Evolutionary conservation across 1,139 yeast species (phyloP).

Genomic region (Ashbya aceris): DNA sequence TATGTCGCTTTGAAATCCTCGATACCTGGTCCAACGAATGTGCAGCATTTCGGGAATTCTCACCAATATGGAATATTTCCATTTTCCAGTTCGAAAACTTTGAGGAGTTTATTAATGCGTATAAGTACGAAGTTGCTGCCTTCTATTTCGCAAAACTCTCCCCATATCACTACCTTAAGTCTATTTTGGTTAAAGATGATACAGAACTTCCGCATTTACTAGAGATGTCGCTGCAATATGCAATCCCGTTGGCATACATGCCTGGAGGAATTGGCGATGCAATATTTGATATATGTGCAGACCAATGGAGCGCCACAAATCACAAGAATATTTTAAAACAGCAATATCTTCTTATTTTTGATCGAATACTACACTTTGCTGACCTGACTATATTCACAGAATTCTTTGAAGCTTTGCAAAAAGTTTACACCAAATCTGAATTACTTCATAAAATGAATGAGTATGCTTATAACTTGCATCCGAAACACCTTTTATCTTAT

Average conservation of each 20-base stretch:
- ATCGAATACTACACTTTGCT: constrained; percentile 32
- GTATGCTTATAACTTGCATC: not conserved
- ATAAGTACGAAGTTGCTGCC: constrained; percentile 15
- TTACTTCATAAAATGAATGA: not conserved
- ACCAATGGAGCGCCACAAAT: constrained; percentile 14
- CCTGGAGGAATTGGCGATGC: constrained; percentile 36
- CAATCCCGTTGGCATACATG: constrained; percentile 40
- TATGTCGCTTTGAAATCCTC: constrained; percentile 18
- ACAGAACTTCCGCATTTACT: constrained; percentile 21
- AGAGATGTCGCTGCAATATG: constrained; percentile 31
- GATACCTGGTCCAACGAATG: constrained; percentile 13
- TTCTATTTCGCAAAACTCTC: constrained; percentile 19
- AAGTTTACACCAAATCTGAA: constrained; percentile 7
- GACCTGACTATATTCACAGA: constrained; percentile 34
- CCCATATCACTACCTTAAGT: constrained; percentile 8
- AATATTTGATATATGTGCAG: constrained; percentile 26
- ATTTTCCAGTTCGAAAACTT: constrained; percentile 20
- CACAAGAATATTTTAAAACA: constrained; percentile 17
- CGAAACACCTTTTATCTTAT: not conserved
- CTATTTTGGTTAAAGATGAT: constrained; percentile 8
- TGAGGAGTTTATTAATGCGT: constrained; percentile 13
- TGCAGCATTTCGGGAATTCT: not conserved
- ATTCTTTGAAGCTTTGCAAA: constrained; percentile 14
- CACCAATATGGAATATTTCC: constrained; percentile 18
- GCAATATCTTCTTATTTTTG: constrained; percentile 30